A percentile compares a stretch with the other conserved stretches of the same genome.
Conservation (phyloP, 2,329 filamentous ascomycete species). For the Xylariomycetidae sp. region DNA sequence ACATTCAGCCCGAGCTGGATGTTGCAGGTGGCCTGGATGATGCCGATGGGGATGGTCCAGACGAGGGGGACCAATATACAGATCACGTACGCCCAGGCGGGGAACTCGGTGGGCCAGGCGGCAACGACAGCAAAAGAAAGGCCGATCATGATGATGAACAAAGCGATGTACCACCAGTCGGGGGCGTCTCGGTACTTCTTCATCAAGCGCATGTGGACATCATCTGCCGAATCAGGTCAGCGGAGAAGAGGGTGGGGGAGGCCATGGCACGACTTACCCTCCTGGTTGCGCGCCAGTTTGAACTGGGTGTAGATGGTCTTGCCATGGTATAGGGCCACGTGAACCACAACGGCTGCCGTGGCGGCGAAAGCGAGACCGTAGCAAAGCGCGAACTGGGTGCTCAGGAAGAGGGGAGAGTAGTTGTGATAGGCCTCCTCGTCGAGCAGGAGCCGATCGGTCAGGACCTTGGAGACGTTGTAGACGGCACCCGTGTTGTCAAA, state of each 20-base stretch:
- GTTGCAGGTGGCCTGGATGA: conserved; percentile 57
- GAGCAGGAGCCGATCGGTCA: conserved; percentile 50
- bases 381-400: conserved; percentile 53
- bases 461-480: conserved; percentile 57
- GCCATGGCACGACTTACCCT: conserved; percentile 25
- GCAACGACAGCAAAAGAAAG: conserved; percentile 49
- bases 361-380: conserved; percentile 65
- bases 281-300: conserved; percentile 47
- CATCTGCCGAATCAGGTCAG: conserved; percentile 10
- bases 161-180: conserved; percentile 52
- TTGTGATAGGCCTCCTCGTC: conserved; percentile 54
- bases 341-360: conserved; percentile 53
- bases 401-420: conserved; percentile 61
- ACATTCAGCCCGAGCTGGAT: conserved; percentile 59
- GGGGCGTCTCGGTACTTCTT: conserved; percentile 54
- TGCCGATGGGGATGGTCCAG: conserved; percentile 55
- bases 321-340: conserved; percentile 50
- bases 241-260: background rate
- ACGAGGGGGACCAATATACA: conserved; percentile 52
- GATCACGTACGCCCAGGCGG: conserved; percentile 52
- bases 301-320: conserved; percentile 49
- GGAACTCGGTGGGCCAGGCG: conserved; percentile 51
- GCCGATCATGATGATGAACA: conserved; percentile 48
- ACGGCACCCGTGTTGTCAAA: conserved; percentile 57
- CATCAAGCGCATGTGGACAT: conserved; percentile 56